Evolutionary conservation across 2,329 filamentous ascomycete genomes (phyloP).

Genomic region (Plenodomus tracheiphilus): DNA sequence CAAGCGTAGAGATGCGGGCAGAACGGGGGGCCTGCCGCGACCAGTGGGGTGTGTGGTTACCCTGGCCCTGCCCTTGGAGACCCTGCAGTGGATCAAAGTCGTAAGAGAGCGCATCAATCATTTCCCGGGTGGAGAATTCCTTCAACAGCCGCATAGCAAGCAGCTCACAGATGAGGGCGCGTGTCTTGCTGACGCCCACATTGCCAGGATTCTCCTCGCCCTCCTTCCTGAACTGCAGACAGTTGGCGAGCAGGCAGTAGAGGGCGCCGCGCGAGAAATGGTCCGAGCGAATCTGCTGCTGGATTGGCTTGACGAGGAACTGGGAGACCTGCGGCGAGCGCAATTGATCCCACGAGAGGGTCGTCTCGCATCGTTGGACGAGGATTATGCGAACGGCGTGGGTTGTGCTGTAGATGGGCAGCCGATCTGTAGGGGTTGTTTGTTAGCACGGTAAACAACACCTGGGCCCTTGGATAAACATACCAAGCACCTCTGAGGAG

Average conservation of each 20-base stretch:
- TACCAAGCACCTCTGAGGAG: slow-evolving; percentile 44
- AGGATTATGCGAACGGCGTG: slow-evolving; percentile 87
- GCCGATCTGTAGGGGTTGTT: slow-evolving; percentile 62
- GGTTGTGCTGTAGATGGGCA: slow-evolving; percentile 88
- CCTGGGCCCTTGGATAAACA: slow-evolving; percentile 2
- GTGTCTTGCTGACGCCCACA: slow-evolving; percentile 78
- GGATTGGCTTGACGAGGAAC: slow-evolving; percentile 93
- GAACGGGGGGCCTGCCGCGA: slow-evolving; percentile 50
- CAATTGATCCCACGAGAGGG: slow-evolving; percentile 90
- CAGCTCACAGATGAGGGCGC: slow-evolving; percentile 87
- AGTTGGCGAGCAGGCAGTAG: slow-evolving; percentile 91
- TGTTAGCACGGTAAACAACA: slow-evolving; percentile 32
- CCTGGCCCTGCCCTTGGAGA: slow-evolving; percentile 57
- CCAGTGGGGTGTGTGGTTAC: slow-evolving; percentile 30
- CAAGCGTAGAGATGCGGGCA: slow-evolving; percentile 83
- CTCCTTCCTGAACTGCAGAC: slow-evolving; percentile 90
- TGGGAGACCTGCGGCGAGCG: slow-evolving; percentile 95
- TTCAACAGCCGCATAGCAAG: slow-evolving; percentile 86
- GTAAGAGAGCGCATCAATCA: slow-evolving; percentile 93
- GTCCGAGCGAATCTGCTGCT: slow-evolving; percentile 79
- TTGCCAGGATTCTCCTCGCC: slow-evolving; percentile 80
- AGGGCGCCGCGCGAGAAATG: slow-evolving; percentile 86
- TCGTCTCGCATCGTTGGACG: slow-evolving; percentile 84
- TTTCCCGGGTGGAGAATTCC: slow-evolving; percentile 84
- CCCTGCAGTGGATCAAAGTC: slow-evolving; percentile 94